These are phyloP conservation scores for Penicillium canescens DNA, from an alignment of 495 filamentous ascomycete genomes.

Conservation along the genomic window DNA sequence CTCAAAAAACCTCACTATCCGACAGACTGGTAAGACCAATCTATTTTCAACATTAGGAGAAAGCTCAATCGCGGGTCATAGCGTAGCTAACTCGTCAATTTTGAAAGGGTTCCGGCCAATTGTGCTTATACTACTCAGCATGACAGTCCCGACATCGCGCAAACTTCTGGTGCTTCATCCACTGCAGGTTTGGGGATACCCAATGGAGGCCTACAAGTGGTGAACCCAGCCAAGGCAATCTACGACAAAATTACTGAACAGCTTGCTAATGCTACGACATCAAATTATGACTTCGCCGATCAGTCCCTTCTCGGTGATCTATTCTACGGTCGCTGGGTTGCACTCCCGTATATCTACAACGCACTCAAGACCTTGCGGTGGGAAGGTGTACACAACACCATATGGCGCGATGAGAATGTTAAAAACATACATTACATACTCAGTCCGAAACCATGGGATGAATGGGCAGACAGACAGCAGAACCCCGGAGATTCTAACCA, in stretches of 20 bases:
- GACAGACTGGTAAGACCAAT: constrained; percentile 55
- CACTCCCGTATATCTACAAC: constrained; percentile 79
- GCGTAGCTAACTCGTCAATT: constrained; percentile 12
- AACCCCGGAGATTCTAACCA: neutral
- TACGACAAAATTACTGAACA: constrained; percentile 54
- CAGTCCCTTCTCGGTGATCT: constrained; percentile 69
- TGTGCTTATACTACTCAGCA: constrained; percentile 78
- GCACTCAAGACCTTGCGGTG: constrained; percentile 76
- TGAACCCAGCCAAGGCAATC: constrained; percentile 57
- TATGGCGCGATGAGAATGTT: constrained; percentile 75
- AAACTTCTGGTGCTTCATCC: constrained; percentile 51
- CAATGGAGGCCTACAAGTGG: constrained; percentile 75
- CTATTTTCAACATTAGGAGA: too few relatives aligned
- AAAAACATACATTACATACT: constrained; percentile 83
- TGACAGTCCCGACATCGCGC: constrained; percentile 53
- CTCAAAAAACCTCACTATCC: constrained; percentile 76
- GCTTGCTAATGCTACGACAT: constrained; percentile 35
- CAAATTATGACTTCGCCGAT: constrained; percentile 70
- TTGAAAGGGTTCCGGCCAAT: constrained; percentile 60
- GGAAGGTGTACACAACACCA: constrained; percentile 64
- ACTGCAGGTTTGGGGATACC: constrained; percentile 60
- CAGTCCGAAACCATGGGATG: constrained; percentile 81
- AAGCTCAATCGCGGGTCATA: neutral
- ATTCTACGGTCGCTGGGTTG: constrained; percentile 68
- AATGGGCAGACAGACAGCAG: constrained; percentile 33